phyloP scores from a whole-genome alignment of 2,329 filamentous ascomycete genomes.

The Raffaelea ambrosiae region DNA sequence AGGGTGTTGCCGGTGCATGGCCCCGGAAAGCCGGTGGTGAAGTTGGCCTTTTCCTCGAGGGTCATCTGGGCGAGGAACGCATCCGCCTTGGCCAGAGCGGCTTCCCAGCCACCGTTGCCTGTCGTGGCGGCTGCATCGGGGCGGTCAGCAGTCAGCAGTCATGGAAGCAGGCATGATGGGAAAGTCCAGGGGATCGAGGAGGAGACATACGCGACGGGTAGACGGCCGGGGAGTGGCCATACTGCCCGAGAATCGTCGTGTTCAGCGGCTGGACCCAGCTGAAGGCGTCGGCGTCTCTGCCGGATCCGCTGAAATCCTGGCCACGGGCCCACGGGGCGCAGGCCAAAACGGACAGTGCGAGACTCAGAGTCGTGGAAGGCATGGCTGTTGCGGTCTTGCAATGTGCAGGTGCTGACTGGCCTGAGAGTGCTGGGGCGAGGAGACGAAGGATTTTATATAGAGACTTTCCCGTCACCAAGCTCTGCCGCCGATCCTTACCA shows the following conservation, averaged over 20 bases:
- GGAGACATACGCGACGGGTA: slow-evolving; percentile 40
- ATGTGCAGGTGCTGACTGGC: no score
- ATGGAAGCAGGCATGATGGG: not conserved
- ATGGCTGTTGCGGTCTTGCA: no score
- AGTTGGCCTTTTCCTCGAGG: slow-evolving; percentile 65
- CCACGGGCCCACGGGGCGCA: not conserved
- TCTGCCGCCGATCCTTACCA: no score
- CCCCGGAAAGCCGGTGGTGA: slow-evolving; percentile 62
- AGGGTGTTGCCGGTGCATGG: slow-evolving; percentile 39
- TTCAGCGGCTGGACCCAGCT: slow-evolving; percentile 2
- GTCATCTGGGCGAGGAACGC: slow-evolving; percentile 64
- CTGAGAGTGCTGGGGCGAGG: no score
- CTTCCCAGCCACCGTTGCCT: slow-evolving; percentile 58
- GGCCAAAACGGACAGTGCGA: not conserved
- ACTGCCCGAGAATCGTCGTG: slow-evolving; percentile 14
- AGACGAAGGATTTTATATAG: no score
- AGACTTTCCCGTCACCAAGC: no score
- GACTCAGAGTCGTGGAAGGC: not conserved
- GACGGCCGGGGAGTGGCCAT: slow-evolving; percentile 39
- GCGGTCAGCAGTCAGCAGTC: no score
- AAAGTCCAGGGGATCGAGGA: not conserved
- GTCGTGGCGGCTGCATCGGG: slow-evolving; percentile 32
- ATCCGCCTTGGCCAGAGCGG: slow-evolving; percentile 56
- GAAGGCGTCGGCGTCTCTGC: not conserved
- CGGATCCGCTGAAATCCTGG: not conserved